Base-by-base conservation (phyloP, 768 basidiomycete genomes). In the Auriscalpium orientale region DNA sequence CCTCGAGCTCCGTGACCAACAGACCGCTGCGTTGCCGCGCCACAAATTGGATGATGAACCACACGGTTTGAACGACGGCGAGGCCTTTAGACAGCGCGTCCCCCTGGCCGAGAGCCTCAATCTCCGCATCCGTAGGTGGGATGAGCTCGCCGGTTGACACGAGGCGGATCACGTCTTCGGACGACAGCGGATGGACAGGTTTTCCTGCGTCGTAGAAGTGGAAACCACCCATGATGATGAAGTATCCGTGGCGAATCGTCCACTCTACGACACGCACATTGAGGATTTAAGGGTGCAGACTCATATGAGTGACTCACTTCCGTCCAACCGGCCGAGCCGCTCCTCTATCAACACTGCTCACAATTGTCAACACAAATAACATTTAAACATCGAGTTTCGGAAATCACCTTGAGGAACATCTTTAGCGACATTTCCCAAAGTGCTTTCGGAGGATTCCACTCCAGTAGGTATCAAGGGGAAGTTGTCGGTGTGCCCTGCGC, bases 1-100 rank as follows among this genome's bases (percentile, higher is more conserved):
- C 38, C 57, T 73, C 72, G 3, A 73, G 56, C 51, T 68, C 64
- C 0, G 69, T 67, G n/a, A 73, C 55, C 1, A 54, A 45, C 9
- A 71, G 63, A 47, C 58, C 57, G 38, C 64, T 33, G 9, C 45
- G 33, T 11, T 15, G 20, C 3, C 71, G 67, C 10, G 64, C 62
- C 4, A 70, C 51, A 18, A 12, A 43, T 18, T 43, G 40, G 13
- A 43, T 18, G 40, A 43, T 18, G 40, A 43, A 43, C 40, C 40
- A 43, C 13, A 43, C 2, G 13, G 7, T 43, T 18, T 43, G 40
- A 43, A 43, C n/a, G 40, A 43, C 40, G n/a, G 40, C 40, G 40
- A 43, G 40, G 4, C 13, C n/a, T 18, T 43, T 43, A 2, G 40
- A 43, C 40, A 43, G 40, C 7, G 40, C 40, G 40, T 43, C 40